Percentiles rank a stretch among this genome's conserved stretches.
Evolutionary conservation across 306 rosid species (phyloP).

Genomic region (Astragalus membranaceus): DNA sequence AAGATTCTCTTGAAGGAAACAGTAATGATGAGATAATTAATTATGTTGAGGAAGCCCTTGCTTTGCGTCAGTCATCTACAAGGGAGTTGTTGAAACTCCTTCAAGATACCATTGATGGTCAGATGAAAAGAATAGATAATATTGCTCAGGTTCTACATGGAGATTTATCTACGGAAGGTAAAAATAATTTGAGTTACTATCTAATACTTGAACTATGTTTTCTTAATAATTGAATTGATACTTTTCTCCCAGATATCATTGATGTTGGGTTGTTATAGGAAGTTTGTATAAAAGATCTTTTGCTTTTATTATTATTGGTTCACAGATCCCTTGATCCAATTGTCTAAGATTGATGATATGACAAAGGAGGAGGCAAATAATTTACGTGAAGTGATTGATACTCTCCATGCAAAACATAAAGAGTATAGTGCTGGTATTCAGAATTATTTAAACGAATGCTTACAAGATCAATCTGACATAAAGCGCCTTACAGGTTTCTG

Average conservation of each 20-base stretch:
- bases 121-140: slow-evolving; percentile 42
- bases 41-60: slow-evolving; percentile 62
- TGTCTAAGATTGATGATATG: slow-evolving; percentile 80
- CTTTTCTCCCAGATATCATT: background rate
- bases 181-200: slow-evolving; percentile 22
- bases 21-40: slow-evolving; percentile 30
- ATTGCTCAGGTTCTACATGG: slow-evolving; percentile 39
- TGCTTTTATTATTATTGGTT: slow-evolving; percentile 26
- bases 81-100: slow-evolving; percentile 45
- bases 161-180: slow-evolving; percentile 68
- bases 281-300: slow-evolving; percentile 13
- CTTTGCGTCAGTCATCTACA: slow-evolving; percentile 59
- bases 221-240: background rate
- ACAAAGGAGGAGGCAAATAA: slow-evolving; percentile 60
- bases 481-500: slow-evolving; percentile 58
- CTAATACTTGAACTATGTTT: slow-evolving; percentile 15
- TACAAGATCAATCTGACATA: slow-evolving; percentile 53
- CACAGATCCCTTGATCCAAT: slow-evolving; percentile 59
- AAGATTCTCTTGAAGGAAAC: slow-evolving; percentile 49
- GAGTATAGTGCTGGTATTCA: slow-evolving; percentile 53
- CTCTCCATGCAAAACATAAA: slow-evolving; percentile 61
- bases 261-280: slow-evolving; percentile 14
- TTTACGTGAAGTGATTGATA: slow-evolving; percentile 44
- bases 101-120: slow-evolving; percentile 46
- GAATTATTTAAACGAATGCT: slow-evolving; percentile 35